These are phyloP conservation scores for Petasospora fabianii DNA, from an alignment of 1,139 yeast species.

Conservation along the genomic window DNA sequence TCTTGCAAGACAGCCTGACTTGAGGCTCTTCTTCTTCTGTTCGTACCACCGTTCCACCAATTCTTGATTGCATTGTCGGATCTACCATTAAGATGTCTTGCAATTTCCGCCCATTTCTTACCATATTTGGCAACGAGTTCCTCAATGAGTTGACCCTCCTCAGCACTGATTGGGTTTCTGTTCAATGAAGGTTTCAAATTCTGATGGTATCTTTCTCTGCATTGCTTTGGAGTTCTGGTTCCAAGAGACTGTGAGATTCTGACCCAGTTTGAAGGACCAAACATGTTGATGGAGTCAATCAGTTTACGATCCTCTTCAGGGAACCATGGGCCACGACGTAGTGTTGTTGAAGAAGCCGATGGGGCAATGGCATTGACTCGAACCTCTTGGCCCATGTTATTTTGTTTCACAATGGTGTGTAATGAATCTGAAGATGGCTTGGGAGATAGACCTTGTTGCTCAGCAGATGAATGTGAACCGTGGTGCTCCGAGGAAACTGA, in stretches of 20 bases:
- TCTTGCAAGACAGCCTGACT: conserved; percentile 21
- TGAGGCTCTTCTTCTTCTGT: conserved; percentile 47
- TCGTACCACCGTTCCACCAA: conserved; percentile 97
- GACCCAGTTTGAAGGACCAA: conserved; percentile 93
- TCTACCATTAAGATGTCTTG: conserved; percentile 81
- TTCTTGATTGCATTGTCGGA: conserved; percentile 90
- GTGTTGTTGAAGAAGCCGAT: conserved; percentile 10
- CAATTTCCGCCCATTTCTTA: conserved; percentile 92
- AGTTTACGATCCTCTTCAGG: conserved; percentile 77
- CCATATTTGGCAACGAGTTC: conserved; percentile 76
- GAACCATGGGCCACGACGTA: conserved; percentile 75
- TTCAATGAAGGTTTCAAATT: conserved; percentile 82
- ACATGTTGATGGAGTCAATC: conserved; percentile 62
- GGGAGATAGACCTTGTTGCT: too few relatives aligned
- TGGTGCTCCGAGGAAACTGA: too few relatives aligned
- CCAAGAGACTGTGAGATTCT: conserved; percentile 70
- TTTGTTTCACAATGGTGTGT: not conserved
- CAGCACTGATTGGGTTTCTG: conserved; percentile 76
- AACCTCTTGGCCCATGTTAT: conserved; percentile 2
- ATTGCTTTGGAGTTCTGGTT: conserved; percentile 86
- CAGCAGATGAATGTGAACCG: too few relatives aligned
- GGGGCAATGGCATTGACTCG: conserved; percentile 11
- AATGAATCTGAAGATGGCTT: too few relatives aligned
- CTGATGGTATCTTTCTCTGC: conserved; percentile 90
- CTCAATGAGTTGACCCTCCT: conserved; percentile 81